Evolutionary conservation across 129 eudicot genomes (phyloP), one percentile per base, ranked within the genome.

Genomic region (Cynara cardunculus): DNA sequence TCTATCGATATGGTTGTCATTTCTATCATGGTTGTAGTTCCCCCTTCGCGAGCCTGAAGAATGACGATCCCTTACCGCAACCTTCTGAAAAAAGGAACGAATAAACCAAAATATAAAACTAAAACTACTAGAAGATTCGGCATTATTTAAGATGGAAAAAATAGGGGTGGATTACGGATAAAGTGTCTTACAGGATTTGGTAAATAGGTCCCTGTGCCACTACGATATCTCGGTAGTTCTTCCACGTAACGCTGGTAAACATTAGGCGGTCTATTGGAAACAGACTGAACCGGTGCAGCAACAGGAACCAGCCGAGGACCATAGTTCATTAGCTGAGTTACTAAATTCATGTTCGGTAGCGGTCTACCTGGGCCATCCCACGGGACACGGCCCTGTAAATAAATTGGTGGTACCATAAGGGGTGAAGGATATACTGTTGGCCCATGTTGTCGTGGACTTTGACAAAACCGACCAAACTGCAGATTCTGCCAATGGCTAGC

Each of bases 181-280:
- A 79, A 31, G 49, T 49, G 49, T 30, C 92, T 86, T 90, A 94
- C 98, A 12, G 94, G 96, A 78, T 90, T 90, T n/a, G 98, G 98
- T 72, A 94, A 74, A 74, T 92, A 94, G 24, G 98, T 94, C 69
- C 98, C 98, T 0, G 98, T 94, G 73, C 98, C 98, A 68, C 96
- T 89, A 24, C 97, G 98, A 73, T 88, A 87, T 90, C 94, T 90
- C 11, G 97, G 98, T 67, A 89, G 69, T 31, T 92, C 97, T 85
- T 92, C 98, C 71, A 72, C 91, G 75, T 88, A 87, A 25, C 46
- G 89, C 65, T 81, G 98, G 85, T 90, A 94, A 61, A 87, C 89
- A 74, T 84, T 86, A 32, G 92, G 80, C 49, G 89, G 97, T 84
- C 97, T 82, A 69, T 41, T 75, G 22, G 98, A 81, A 74, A 83